Evolutionary conservation across 352 stramenopile species (phyloP).

Genomic region (Paralagenidium karlingii): DNA sequence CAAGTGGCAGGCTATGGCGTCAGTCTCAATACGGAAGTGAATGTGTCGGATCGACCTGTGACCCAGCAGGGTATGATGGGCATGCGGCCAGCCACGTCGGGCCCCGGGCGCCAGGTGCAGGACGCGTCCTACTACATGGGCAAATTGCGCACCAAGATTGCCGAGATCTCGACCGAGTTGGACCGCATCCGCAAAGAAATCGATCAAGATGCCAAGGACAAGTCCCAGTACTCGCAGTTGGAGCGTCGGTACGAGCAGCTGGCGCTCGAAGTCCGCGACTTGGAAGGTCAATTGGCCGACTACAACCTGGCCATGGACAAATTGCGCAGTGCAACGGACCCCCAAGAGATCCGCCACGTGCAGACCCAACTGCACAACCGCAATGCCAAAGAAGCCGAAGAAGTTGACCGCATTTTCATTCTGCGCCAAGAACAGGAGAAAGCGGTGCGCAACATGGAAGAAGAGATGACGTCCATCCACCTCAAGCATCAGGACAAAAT

Average conservation of each 20-base stretch:
- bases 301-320: conserved; percentile 93
- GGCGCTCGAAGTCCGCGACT: conserved; percentile 47
- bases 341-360: conserved; percentile 49
- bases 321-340: conserved; percentile 52
- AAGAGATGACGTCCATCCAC: conserved; percentile 69
- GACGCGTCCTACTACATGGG: conserved; percentile 86
- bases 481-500: conserved; percentile 78
- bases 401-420: conserved; percentile 85
- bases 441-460: conserved; percentile 45
- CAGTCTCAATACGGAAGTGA: conserved; percentile 84
- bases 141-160: conserved; percentile 84
- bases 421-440: conserved; percentile 76
- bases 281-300: conserved; percentile 88
- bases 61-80: conserved; percentile 89
- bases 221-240: conserved; percentile 81
- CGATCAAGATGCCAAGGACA: conserved; percentile 77
- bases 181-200: conserved; percentile 70
- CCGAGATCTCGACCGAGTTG: conserved; percentile 75
- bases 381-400: conserved; percentile 75
- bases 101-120: conserved; percentile 70
- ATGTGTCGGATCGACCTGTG: conserved; percentile 84
- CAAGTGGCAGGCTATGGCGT: conserved; percentile 59
- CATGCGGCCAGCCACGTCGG: conserved; percentile 69
- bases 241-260: conserved; percentile 69
- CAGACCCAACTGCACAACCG: conserved; percentile 54